These are phyloP conservation scores for Trichoderma pleuroti DNA, from an alignment of 2,329 filamentous ascomycete species.

Conservation along the genomic window DNA sequence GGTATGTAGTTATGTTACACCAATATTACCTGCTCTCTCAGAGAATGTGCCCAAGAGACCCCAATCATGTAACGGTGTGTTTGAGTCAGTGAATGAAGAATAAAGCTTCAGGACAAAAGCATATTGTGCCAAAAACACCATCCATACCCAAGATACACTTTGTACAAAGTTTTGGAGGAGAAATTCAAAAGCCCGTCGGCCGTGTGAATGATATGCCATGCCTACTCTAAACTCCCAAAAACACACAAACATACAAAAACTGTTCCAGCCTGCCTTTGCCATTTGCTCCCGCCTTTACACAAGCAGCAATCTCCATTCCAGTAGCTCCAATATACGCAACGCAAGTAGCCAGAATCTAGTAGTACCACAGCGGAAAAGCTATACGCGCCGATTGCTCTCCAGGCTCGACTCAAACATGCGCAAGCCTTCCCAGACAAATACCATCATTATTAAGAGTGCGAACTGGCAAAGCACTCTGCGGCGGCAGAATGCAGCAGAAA, in stretches of 20 bases:
- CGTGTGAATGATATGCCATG: constrained; percentile 12
- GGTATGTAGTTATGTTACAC: neutral
- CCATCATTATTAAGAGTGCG: constrained; percentile 6
- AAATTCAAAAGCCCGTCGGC: constrained; percentile 4
- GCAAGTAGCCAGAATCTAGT: constrained; percentile 31
- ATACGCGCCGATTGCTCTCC: constrained; percentile 16
- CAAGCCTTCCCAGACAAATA: constrained; percentile 19
- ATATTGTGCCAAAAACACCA: neutral
- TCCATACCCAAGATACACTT: neutral
- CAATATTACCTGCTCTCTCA: neutral
- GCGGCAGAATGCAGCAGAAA: constrained; percentile 17
- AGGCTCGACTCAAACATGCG: constrained; percentile 20
- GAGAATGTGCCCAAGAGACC: neutral
- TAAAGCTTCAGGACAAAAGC: neutral
- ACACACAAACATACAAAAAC: constrained; percentile 12
- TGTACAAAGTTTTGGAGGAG: neutral
- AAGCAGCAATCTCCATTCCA: constrained; percentile 3
- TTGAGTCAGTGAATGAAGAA: neutral
- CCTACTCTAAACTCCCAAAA: constrained; percentile 19
- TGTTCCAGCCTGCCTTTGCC: constrained; percentile 12
- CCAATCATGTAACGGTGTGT: neutral
- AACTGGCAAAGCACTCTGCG: constrained; percentile 9
- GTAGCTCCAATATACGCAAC: constrained; percentile 20
- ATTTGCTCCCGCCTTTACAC: constrained; percentile 9
- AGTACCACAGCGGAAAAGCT: constrained; percentile 29